Base-by-base conservation (phyloP, 495 filamentous ascomycete species). In the Talaromyces proteolyticus region DNA sequence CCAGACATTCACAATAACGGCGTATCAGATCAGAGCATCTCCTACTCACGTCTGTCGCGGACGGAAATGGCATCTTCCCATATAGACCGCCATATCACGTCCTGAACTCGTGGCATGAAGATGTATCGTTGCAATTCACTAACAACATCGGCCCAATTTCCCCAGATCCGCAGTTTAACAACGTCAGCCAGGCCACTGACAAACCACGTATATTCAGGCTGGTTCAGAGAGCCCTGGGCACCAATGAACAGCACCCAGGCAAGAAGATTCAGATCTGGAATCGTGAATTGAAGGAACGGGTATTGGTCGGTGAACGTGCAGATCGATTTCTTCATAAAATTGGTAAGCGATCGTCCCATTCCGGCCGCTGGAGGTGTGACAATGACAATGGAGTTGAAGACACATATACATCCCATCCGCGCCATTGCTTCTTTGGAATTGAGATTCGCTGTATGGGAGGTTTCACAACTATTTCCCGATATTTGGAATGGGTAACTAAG, bases 291-390 rank as follows among this genome's bases (percentile, higher is more conserved):
- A 14, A 51, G 39, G 8, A 64, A 55, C 25, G 53, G 22, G 7
- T 56, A 53, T 6, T 62, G 42, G 14, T 23, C 14, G n/a, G 53
- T 53, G 42, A 50, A 66, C 4, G 38, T 47, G 21, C 24, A 42
- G 24, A 61, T 44, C 5, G 51, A 60, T 34, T 49, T 51, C 22
- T 53, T 54, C 21, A 67, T 51, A 36, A 64, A 58, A 22, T 51
- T 62, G 4, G 66, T 69, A n/a, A 67, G 55, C n/a, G 66, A 64
- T n/a, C 64, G 62, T 12, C 64, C 66, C 12, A 69, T 48, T 3
- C 66, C 66, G 12, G 62, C 56, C 3, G 60, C 60, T 22, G 66
- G 55, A 23, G 62, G 64, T 4, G 62, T 62, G 40, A 67, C 58
- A 25, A 69, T 66, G 11, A 69, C 44, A 37, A 65, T 59, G 41